These are phyloP conservation scores for Zygnema circumcarinatum DNA, from an alignment of 139 green algal genomes.

Conservation along the genomic window DNA sequence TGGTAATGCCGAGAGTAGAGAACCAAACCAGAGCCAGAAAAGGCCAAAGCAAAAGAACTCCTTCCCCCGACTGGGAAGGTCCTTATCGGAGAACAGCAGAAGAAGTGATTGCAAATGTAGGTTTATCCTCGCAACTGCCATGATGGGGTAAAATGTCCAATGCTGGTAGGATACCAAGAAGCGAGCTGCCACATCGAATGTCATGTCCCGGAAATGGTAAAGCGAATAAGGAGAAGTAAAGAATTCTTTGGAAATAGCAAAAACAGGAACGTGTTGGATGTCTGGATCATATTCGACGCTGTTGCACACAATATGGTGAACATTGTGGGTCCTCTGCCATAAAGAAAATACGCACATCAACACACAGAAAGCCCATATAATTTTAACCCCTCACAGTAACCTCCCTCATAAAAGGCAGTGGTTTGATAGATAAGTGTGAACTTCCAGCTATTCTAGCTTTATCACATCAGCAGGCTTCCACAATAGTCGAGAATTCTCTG, in stretches of 20 bases:
- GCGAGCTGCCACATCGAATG: slow-evolving; percentile 50
- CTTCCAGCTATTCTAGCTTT: too few species aligned
- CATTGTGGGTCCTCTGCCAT: slow-evolving; percentile 63
- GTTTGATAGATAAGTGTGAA: neutral
- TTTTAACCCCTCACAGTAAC: too few species aligned
- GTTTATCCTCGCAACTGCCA: slow-evolving; percentile 64
- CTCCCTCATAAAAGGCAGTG: neutral
- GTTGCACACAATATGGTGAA: slow-evolving; percentile 66
- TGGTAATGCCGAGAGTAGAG: slow-evolving; percentile 45
- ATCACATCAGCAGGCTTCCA: too few species aligned
- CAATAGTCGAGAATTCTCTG: too few species aligned
- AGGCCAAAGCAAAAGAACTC: slow-evolving; percentile 32
- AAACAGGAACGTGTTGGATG: slow-evolving; percentile 64
- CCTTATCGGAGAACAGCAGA: slow-evolving; percentile 32
- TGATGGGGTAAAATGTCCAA: slow-evolving; percentile 65
- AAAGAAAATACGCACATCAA: slow-evolving; percentile 20
- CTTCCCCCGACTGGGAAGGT: neutral
- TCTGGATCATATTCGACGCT: slow-evolving; percentile 63
- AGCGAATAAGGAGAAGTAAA: slow-evolving; percentile 55
- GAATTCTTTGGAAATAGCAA: slow-evolving; percentile 55
- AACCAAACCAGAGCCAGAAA: slow-evolving; percentile 47
- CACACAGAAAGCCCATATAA: too few species aligned
- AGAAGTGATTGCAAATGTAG: slow-evolving; percentile 59
- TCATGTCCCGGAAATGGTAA: slow-evolving; percentile 56
- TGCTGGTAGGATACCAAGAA: slow-evolving; percentile 57